Conservation (phyloP, 495 filamentous ascomycete genomes). For the Penicillium herquei region DNA sequence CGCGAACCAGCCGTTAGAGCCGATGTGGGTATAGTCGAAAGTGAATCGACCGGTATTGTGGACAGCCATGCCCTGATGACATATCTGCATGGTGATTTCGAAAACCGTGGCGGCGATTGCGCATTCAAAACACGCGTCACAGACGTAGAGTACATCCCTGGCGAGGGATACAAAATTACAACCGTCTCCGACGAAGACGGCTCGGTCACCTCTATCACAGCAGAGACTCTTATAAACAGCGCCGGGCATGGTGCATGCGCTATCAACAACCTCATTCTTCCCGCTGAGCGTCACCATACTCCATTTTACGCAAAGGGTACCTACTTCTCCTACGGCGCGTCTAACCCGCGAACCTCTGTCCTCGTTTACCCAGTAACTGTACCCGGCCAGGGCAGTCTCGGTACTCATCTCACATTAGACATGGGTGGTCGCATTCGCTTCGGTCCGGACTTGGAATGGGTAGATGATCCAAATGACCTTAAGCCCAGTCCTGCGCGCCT, state of each 20-base stretch:
- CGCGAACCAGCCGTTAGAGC: constrained; percentile 75
- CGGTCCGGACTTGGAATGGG: constrained; percentile 95
- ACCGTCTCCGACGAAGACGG: constrained; percentile 37
- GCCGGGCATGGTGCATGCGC: constrained; percentile 76
- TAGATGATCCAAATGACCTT: constrained; percentile 59
- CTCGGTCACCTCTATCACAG: constrained; percentile 57
- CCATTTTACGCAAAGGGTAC: constrained; percentile 91
- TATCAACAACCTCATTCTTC: constrained; percentile 81
- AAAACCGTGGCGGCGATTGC: constrained; percentile 71
- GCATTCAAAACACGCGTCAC: constrained; percentile 65
- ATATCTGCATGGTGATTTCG: constrained; percentile 70
- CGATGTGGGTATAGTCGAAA: constrained; percentile 72
- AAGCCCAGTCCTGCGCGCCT: constrained; percentile 56
- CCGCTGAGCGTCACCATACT: constrained; percentile 50
- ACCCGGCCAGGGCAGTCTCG: constrained; percentile 78
- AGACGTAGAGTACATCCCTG: constrained; percentile 51
- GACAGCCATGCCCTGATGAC: constrained; percentile 86
- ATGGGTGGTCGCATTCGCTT: constrained; percentile 84
- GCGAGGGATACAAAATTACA: constrained; percentile 59
- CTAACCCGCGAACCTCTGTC: constrained; percentile 63
- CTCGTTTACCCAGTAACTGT: constrained; percentile 85
- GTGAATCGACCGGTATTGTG: constrained; percentile 81
- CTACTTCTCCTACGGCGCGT: constrained; percentile 81
- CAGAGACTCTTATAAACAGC: constrained; percentile 77
- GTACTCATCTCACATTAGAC: constrained; percentile 92